phyloP scores from a whole-genome alignment of 2,329 filamentous ascomycete species.

The Ophiostoma quercus region DNA sequence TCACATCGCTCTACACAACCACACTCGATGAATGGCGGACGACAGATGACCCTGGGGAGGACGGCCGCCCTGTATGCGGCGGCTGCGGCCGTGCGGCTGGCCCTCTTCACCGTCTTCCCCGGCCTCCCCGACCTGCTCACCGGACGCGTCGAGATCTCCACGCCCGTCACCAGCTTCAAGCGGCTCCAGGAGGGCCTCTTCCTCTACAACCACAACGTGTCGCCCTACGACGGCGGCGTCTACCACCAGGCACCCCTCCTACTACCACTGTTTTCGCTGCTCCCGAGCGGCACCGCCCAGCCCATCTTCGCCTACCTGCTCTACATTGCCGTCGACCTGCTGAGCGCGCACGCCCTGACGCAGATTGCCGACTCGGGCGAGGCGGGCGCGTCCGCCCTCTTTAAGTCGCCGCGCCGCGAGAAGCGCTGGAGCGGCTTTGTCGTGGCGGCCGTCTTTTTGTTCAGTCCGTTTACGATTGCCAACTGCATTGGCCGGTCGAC shows the following conservation, averaged over 20 bases:
- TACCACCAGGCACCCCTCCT: constrained; percentile 79
- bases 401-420: constrained; percentile 70
- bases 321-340: constrained; percentile 73
- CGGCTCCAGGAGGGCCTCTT: constrained; percentile 96
- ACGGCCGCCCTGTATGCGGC: constrained; percentile 65
- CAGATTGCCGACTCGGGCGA: constrained; percentile 78
- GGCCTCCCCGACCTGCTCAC: constrained; percentile 78
- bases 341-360: constrained; percentile 74
- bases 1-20: background rate
- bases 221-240: constrained; percentile 91
- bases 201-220: constrained; percentile 92
- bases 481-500: constrained; percentile 88
- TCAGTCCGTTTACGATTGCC: constrained; percentile 90
- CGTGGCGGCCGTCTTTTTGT: constrained; percentile 81
- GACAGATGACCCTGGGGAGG: constrained; percentile 28
- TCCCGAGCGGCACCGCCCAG: constrained; percentile 63
- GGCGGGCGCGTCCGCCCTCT: constrained; percentile 66
- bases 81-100: constrained; percentile 71
- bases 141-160: constrained; percentile 91
- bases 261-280: constrained; percentile 81
- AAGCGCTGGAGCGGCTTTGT: constrained; percentile 69
- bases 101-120: constrained; percentile 77
- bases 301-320: constrained; percentile 73
- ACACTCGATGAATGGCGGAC: constrained; percentile 27
- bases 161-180: constrained; percentile 96